phyloP scores from a whole-genome alignment of 441 rosid genomes.

The Adansonia grandidieri region DNA sequence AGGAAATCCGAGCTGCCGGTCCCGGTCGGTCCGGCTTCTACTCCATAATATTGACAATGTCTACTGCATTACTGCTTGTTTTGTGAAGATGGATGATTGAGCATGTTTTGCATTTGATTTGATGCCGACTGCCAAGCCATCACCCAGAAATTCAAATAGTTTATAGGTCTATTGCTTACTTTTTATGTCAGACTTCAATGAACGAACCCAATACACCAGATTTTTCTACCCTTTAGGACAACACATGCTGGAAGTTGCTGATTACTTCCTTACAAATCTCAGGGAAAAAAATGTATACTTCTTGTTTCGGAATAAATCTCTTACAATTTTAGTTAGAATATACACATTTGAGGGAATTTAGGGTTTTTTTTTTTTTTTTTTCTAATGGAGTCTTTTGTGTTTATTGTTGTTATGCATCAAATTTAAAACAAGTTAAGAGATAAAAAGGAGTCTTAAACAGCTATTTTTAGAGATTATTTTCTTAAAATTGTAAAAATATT shows the following conservation, averaged over 20 bases:
- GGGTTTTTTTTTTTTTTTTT: too few species aligned
- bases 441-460: too few species aligned
- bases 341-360: too few species aligned
- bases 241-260: slow-evolving; percentile 31
- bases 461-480: too few species aligned
- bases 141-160: not conserved
- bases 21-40: slow-evolving; percentile 30
- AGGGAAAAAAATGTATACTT: slow-evolving; percentile 23
- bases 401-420: too few species aligned
- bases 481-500: too few species aligned
- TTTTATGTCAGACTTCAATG: slow-evolving; percentile 17
- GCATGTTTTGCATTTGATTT: not conserved
- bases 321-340: not conserved
- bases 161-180: slow-evolving; percentile 20
- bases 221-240: slow-evolving; percentile 19
- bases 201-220: slow-evolving; percentile 3
- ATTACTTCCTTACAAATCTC: slow-evolving; percentile 26
- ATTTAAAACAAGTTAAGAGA: too few species aligned
- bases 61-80: slow-evolving; percentile 41
- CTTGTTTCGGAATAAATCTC: not conserved
- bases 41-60: slow-evolving; percentile 32
- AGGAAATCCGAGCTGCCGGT: slow-evolving; percentile 43
- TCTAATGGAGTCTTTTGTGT: too few species aligned
- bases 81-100: slow-evolving; percentile 34
- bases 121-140: slow-evolving; percentile 17